Conservation (phyloP, 2,329 filamentous ascomycete genomes). For the Aspergillus sp. region DNA sequence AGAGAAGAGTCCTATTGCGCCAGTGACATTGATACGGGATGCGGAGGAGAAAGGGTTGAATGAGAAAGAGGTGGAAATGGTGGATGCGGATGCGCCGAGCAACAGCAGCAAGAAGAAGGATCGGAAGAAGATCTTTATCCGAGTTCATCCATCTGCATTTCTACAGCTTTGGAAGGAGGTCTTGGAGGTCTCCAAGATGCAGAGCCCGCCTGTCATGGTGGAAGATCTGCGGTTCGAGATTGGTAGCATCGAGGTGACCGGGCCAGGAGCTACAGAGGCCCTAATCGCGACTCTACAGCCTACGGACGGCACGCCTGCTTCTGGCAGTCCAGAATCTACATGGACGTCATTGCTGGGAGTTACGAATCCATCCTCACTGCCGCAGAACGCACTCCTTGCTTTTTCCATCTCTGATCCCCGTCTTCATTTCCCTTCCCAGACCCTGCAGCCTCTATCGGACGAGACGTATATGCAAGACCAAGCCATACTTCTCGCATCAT, state of each 20-base stretch:
- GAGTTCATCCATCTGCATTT: conserved; percentile 74
- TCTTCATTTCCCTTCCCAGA: conserved; percentile 65
- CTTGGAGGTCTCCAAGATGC: conserved; percentile 52
- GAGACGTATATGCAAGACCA: conserved; percentile 39
- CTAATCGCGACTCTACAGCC: conserved; percentile 61
- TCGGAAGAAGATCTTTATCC: conserved; percentile 57
- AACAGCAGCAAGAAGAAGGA: conserved; percentile 21
- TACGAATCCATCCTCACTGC: conserved; percentile 63
- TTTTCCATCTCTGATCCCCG: conserved; percentile 76
- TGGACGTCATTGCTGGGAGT: conserved; percentile 45
- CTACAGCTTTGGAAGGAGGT: conserved; percentile 58
- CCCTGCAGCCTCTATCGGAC: conserved; percentile 36
- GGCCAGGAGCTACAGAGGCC: conserved; percentile 72
- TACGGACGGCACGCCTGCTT: conserved; percentile 10
- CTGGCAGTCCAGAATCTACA: conserved; percentile 28
- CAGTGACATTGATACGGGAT: conserved; percentile 70
- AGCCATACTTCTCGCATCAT: conserved; percentile 56
- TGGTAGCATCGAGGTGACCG: conserved; percentile 63
- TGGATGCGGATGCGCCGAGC: conserved; percentile 16
- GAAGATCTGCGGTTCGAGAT: conserved; percentile 66
- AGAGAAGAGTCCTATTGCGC: conserved; percentile 57
- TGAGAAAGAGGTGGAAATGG: conserved; percentile 32
- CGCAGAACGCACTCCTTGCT: conserved; percentile 60
- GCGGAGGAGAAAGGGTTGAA: conserved; percentile 26
- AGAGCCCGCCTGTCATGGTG: conserved; percentile 54